A percentile compares a stretch with the other conserved stretches of the same genome.
These are phyloP conservation scores for Cordyceps tenuipes DNA, from an alignment of 2,329 filamentous ascomycete species.

Conservation along the genomic window DNA sequence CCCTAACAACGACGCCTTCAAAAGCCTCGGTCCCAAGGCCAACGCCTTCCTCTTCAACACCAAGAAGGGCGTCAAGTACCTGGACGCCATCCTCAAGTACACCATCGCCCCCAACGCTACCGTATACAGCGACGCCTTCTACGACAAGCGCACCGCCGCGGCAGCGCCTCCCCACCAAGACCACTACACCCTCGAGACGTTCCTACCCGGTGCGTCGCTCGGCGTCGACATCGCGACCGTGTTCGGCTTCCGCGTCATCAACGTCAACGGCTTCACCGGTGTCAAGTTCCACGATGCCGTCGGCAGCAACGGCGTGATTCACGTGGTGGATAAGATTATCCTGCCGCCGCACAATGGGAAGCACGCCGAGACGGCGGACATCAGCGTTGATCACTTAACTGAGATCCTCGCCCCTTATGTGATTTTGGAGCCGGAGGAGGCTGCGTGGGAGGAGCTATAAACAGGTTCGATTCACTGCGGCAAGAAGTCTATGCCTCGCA, in stretches of 20 bases:
- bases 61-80: conserved; percentile 61
- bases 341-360: conserved; percentile 58
- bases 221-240: conserved; percentile 63
- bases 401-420: conserved; percentile 19
- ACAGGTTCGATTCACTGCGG: neutral
- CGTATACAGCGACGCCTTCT: conserved; percentile 77
- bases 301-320: conserved; percentile 73
- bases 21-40: conserved; percentile 59
- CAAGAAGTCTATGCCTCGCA: neutral
- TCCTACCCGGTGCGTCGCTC: conserved; percentile 57
- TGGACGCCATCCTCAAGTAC: conserved; percentile 71
- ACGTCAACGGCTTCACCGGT: conserved; percentile 63
- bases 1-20: conserved; percentile 73
- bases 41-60: conserved; percentile 84
- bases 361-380: conserved; percentile 6
- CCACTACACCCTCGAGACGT: conserved; percentile 63
- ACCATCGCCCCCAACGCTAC: conserved; percentile 67
- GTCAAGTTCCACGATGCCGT: conserved; percentile 63
- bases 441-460: neutral
- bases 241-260: conserved; percentile 61
- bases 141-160: conserved; percentile 32
- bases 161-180: conserved; percentile 26
- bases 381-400: conserved; percentile 14
- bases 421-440: neutral
- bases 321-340: conserved; percentile 63